Evolutionary conservation across 2,329 filamentous ascomycete species (phyloP).

Genomic region (Aspergillus bombycis): DNA sequence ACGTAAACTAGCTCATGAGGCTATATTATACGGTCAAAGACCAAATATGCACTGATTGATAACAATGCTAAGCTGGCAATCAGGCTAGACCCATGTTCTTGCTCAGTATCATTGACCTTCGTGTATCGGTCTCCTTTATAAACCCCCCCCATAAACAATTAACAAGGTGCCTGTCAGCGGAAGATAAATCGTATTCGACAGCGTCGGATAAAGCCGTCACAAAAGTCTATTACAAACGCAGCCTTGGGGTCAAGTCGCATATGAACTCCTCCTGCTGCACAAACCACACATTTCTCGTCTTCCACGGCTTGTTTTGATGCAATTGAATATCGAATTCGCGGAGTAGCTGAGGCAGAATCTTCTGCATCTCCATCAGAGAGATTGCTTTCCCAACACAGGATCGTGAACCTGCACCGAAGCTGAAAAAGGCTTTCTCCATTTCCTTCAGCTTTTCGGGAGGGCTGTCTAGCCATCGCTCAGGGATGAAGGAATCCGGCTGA

Average conservation of each 20-base stretch:
- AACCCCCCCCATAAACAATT: no score
- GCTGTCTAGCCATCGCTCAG: constrained; percentile 51
- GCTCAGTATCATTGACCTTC: neutral
- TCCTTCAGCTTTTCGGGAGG: constrained; percentile 25
- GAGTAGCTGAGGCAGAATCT: constrained; percentile 34
- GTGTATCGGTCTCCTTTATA: no score
- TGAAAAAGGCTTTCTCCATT: constrained; percentile 36
- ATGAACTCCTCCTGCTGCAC: constrained; percentile 2
- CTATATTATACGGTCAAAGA: no score
- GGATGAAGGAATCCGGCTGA: constrained; percentile 45
- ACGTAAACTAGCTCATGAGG: neutral
- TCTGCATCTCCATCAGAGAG: constrained; percentile 38
- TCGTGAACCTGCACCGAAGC: constrained; percentile 35
- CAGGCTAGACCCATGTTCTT: neutral
- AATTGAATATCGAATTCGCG: constrained; percentile 1
- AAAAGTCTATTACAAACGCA: neutral
- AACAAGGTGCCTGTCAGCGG: no score
- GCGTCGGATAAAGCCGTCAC: neutral
- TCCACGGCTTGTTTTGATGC: neutral
- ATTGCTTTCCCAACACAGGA: constrained; percentile 40
- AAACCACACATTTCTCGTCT: constrained; percentile 3
- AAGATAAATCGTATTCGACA: neutral
- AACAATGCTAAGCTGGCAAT: no score
- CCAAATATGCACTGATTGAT: no score
- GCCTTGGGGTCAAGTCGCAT: neutral